Evolutionary conservation across 495 filamentous ascomycete genomes (phyloP).

Genomic region (Aspergillus saccharolyticus): DNA sequence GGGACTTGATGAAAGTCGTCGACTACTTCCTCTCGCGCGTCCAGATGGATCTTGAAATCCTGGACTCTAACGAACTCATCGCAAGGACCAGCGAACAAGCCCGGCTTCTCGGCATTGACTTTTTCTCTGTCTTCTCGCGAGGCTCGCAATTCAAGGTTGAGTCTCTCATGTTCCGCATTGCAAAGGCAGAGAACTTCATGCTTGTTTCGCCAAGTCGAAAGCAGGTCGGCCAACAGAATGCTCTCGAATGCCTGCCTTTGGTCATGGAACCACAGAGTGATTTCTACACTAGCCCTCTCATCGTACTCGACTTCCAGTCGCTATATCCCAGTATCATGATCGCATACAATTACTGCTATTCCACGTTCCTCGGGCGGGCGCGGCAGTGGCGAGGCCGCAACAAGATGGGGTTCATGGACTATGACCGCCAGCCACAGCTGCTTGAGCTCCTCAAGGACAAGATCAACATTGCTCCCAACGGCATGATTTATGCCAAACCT

Average conservation of each 20-base stretch:
- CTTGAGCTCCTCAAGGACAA: slow-evolving; percentile 76
- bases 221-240: slow-evolving; percentile 92
- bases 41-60: slow-evolving; percentile 80
- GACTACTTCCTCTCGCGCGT: slow-evolving; percentile 74
- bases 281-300: slow-evolving; percentile 83
- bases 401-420: slow-evolving; percentile 92
- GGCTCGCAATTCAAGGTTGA: slow-evolving; percentile 98
- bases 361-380: slow-evolving; percentile 86
- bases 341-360: slow-evolving; percentile 99
- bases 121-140: slow-evolving; percentile 88
- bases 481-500: slow-evolving; percentile 88
- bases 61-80: slow-evolving; percentile 86
- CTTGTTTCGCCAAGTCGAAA: slow-evolving; percentile 83
- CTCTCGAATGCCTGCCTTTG: slow-evolving; percentile 87
- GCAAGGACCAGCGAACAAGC: slow-evolving; percentile 92
- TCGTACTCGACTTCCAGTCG: slow-evolving; percentile 95
- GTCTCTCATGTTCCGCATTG: slow-evolving; percentile 96
- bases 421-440: slow-evolving; percentile 66
- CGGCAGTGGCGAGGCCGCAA: slow-evolving; percentile 80
- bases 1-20: slow-evolving; percentile 68
- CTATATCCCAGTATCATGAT: slow-evolving; percentile 98
- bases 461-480: slow-evolving; percentile 92
- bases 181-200: slow-evolving; percentile 92
- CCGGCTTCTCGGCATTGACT: slow-evolving; percentile 87
- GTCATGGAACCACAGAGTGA: slow-evolving; percentile 97